Evolutionary conservation across 1,139 yeast genomes (phyloP).

Genomic region (Meyerozyma carpophila): DNA sequence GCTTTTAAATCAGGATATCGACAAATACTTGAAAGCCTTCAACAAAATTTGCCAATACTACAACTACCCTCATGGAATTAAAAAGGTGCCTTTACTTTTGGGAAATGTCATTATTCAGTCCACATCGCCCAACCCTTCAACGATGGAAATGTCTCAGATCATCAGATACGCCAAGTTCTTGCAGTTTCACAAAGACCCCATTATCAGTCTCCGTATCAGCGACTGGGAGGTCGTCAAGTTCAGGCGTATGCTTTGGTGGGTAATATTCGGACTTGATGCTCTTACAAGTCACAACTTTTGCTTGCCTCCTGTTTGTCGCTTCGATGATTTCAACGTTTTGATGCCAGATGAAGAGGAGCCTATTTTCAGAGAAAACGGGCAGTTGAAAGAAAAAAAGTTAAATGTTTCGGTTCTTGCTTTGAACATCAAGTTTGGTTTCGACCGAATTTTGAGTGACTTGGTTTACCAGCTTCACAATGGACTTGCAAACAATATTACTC

Average conservation of each 20-base stretch:
- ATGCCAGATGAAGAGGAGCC: conserved; percentile 48
- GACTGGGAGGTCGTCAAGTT: conserved; percentile 46
- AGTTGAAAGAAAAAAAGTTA: conserved; percentile 19
- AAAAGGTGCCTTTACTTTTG: conserved; percentile 39
- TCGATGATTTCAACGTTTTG: conserved; percentile 52
- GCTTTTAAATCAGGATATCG: conserved; percentile 44
- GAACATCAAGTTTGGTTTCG: conserved; percentile 50
- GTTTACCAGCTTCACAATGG: conserved; percentile 41
- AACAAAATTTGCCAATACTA: conserved; percentile 45
- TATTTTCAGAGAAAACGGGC: conserved; percentile 19
- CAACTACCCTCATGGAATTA: conserved; percentile 49
- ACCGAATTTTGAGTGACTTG: conserved; percentile 48
- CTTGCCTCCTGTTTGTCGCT: conserved; percentile 50
- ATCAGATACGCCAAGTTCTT: conserved; percentile 49
- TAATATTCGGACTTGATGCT: conserved; percentile 55
- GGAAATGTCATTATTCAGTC: conserved; percentile 51
- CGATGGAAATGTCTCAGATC: conserved; percentile 45
- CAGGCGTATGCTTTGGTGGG: conserved; percentile 62
- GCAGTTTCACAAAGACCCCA: conserved; percentile 57
- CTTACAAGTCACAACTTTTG: conserved; percentile 54
- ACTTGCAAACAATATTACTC: conserved; percentile 28
- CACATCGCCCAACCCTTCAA: conserved; percentile 52
- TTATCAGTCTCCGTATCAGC: conserved; percentile 40
- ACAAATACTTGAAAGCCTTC: conserved; percentile 42
- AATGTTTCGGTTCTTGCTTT: conserved; percentile 38